Conservation (phyloP, 2,329 filamentous ascomycete genomes). For the Trichothecium sympodiale region DNA sequence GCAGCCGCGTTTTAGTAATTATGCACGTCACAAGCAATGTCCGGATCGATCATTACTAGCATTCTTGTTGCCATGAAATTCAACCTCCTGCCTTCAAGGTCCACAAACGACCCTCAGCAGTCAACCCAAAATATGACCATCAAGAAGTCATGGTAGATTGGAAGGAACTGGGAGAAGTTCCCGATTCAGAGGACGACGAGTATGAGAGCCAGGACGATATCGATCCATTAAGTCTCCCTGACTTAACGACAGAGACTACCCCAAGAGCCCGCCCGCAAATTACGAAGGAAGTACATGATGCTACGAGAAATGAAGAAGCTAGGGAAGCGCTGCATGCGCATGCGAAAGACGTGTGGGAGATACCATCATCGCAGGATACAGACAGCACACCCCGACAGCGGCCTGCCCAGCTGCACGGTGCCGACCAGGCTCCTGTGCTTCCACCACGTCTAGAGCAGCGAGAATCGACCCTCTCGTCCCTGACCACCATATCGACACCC, state of each 20-base stretch:
- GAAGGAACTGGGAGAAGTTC: conserved; percentile 39
- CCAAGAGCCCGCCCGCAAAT: background rate
- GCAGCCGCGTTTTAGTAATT: background rate
- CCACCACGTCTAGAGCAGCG: background rate
- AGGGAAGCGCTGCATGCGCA: conserved; percentile 1
- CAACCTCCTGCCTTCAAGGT: conserved; percentile 3
- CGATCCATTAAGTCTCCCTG: background rate
- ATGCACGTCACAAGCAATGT: background rate
- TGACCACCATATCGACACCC: background rate
- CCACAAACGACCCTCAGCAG: too few relatives aligned
- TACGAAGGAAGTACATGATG: conserved; percentile 1
- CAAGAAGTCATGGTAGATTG: conserved; percentile 29
- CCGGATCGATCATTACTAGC: background rate
- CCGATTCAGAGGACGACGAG: conserved; percentile 36
- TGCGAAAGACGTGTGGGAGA: conserved; percentile 21
- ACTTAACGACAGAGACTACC: background rate
- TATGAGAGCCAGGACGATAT: conserved; percentile 24
- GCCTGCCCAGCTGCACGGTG: too few relatives aligned
- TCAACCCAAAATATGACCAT: conserved; percentile 15
- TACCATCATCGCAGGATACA: conserved; percentile 18
- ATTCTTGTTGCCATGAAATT: background rate
- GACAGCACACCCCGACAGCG: background rate
- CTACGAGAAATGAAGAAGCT: conserved; percentile 2
- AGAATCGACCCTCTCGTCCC: background rate
- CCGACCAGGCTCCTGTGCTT: background rate